Evolutionary conservation across 495 filamentous ascomycete species (phyloP).

Genomic region (Penicillium paradoxum): DNA sequence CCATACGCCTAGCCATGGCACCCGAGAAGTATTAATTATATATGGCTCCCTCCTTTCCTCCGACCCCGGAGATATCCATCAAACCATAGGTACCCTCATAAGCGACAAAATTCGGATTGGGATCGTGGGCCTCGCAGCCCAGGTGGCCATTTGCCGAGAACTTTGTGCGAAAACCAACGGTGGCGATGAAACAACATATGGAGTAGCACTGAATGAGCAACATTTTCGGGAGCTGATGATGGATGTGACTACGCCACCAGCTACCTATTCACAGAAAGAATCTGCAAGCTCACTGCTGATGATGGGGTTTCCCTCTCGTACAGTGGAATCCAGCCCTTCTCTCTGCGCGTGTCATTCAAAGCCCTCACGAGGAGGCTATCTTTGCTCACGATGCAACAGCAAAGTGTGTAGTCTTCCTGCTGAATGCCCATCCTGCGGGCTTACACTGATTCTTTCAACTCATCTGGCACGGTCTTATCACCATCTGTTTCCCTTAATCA

Average conservation of each 20-base stretch:
- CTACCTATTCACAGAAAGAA: slow-evolving; percentile 63
- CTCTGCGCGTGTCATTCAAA: slow-evolving; percentile 90
- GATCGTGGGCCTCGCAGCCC: slow-evolving; percentile 84
- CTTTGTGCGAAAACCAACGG: slow-evolving; percentile 81
- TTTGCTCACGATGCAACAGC: slow-evolving; percentile 79
- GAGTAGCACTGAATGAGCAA: slow-evolving; percentile 79
- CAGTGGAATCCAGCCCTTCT: slow-evolving; percentile 66
- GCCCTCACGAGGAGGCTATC: slow-evolving; percentile 80
- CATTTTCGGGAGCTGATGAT: slow-evolving; percentile 88
- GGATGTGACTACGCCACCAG: slow-evolving; percentile 81
- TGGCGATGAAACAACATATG: slow-evolving; percentile 70
- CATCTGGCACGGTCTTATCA: slow-evolving; percentile 94
- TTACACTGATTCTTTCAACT: slow-evolving; percentile 94
- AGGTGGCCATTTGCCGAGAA: slow-evolving; percentile 87
- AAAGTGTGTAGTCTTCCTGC: slow-evolving; percentile 92
- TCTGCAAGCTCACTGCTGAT: slow-evolving; percentile 74
- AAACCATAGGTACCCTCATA: slow-evolving; percentile 73
- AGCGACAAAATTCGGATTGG: slow-evolving; percentile 77
- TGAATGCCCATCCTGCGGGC: slow-evolving; percentile 83
- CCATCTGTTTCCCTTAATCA: slow-evolving; percentile 86
- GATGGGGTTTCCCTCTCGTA: slow-evolving; percentile 98
- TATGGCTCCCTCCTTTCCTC: slow-evolving; percentile 85
- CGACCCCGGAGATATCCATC: slow-evolving; percentile 92
- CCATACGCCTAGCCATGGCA: slow-evolving; percentile 88
- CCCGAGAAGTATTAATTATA: slow-evolving; percentile 83